These are phyloP conservation scores for Saturnispora gosingensis DNA, from an alignment of 805 yeast species.

Conservation along the genomic window DNA sequence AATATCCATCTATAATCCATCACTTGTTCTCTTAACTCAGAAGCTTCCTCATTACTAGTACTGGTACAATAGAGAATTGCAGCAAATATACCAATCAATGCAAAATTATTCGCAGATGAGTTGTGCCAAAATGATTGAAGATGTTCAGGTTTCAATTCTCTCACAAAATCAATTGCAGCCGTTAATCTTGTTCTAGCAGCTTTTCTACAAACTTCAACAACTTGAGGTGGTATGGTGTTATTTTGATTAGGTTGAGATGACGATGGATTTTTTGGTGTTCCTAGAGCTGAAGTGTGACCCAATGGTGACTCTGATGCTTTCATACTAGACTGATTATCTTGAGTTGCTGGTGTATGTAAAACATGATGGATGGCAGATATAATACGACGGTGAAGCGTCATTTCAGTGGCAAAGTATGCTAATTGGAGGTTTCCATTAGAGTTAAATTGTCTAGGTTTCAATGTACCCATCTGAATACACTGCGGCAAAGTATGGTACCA, in stretches of 20 bases:
- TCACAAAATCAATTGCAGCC: constrained; percentile 75
- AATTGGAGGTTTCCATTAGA: constrained; percentile 73
- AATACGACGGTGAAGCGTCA: constrained; percentile 74
- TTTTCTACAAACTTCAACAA: constrained; percentile 61
- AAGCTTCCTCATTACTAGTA: constrained; percentile 49
- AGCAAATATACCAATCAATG: constrained; percentile 83
- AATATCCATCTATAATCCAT: constrained; percentile 70
- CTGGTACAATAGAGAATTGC: constrained; percentile 69
- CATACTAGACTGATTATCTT: background rate
- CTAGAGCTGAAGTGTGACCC: background rate
- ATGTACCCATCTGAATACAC: constrained; percentile 52
- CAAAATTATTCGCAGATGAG: constrained; percentile 66
- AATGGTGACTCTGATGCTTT: constrained; percentile 1
- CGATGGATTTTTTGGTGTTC: background rate
- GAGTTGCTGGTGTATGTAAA: constrained; percentile 5
- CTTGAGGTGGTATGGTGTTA: constrained; percentile 36
- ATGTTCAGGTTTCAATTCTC: constrained; percentile 71
- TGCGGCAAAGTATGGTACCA: constrained; percentile 72
- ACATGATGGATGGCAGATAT: constrained; percentile 41
- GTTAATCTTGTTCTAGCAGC: constrained; percentile 77
- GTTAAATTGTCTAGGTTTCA: constrained; percentile 52
- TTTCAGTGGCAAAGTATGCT: constrained; percentile 84
- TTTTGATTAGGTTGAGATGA: background rate
- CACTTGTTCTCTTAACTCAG: constrained; percentile 55
- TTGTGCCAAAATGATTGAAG: constrained; percentile 87